A percentile compares a stretch with the other conserved stretches of the same genome.
phyloP scores from a whole-genome alignment of 2,329 filamentous ascomycete species.

The Amesomyces nigricolor region DNA sequence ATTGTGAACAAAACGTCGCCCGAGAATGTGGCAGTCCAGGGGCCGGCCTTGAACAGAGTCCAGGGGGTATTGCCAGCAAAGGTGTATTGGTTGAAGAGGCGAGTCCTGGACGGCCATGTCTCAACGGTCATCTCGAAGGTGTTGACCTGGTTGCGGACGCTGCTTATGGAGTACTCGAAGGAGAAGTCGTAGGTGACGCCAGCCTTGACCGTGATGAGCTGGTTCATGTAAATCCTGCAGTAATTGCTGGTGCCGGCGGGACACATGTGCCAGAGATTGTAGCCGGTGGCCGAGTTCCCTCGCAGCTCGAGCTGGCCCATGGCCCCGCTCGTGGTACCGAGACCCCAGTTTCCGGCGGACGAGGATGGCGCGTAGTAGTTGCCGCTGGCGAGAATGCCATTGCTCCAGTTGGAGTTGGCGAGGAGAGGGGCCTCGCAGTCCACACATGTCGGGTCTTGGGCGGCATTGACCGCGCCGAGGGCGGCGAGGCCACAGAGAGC shows the following conservation, averaged over 20 bases:
- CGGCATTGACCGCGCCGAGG: background rate
- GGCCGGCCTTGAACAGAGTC: no score
- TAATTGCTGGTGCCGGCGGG: conserved; percentile 2
- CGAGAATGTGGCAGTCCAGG: no score
- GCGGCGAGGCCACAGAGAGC: background rate
- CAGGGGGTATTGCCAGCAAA: no score
- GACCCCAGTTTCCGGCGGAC: background rate
- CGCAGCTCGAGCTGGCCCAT: background rate
- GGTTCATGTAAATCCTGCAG: conserved; percentile 6
- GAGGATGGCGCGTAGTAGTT: background rate
- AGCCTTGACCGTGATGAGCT: background rate
- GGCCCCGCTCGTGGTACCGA: background rate
- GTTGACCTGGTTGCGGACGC: background rate
- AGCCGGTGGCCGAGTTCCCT: background rate
- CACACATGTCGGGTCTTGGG: background rate
- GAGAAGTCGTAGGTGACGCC: conserved; percentile 8
- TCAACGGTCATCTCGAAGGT: no score
- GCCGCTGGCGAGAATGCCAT: background rate
- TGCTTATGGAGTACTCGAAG: background rate
- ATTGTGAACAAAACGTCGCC: no score
- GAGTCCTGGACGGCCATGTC: no score
- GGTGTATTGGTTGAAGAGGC: no score
- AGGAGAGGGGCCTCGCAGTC: background rate
- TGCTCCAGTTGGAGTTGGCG: background rate
- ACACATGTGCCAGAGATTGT: conserved; percentile 6